These are phyloP conservation scores for Mrakia frigida DNA, from an alignment of 768 basidiomycete species.

Conservation along the genomic window DNA sequence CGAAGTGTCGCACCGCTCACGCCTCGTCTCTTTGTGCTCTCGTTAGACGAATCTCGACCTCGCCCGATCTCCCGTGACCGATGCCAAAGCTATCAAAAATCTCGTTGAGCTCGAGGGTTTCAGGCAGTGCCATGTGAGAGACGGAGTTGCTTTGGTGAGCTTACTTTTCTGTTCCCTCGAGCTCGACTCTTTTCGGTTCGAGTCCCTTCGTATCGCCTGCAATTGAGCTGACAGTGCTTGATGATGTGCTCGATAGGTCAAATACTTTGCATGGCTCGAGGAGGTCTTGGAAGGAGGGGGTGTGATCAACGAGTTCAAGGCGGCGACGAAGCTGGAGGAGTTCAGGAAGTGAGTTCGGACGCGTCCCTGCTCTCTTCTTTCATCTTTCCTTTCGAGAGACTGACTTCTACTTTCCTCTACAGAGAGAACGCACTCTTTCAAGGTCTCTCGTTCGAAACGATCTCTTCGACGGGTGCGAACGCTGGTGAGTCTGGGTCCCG, in stretches of 20 bases:
- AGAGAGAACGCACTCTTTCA: slow-evolving; percentile 75
- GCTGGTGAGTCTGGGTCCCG: neutral
- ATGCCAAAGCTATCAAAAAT: slow-evolving; percentile 84
- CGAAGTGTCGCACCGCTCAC: too few relatives aligned
- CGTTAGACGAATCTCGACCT: slow-evolving; percentile 34
- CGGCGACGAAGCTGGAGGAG: slow-evolving; percentile 68
- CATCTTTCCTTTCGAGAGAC: neutral
- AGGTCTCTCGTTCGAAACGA: slow-evolving; percentile 85
- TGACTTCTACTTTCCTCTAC: neutral
- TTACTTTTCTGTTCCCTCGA: neutral
- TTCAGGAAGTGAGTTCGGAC: slow-evolving; percentile 74
- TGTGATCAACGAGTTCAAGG: slow-evolving; percentile 69
- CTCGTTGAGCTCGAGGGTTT: slow-evolving; percentile 76
- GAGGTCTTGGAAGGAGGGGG: slow-evolving; percentile 63
- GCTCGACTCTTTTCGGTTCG: too few relatives aligned
- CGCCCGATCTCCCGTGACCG: slow-evolving; percentile 66
- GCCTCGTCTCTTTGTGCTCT: too few relatives aligned
- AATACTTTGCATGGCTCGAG: slow-evolving; percentile 94
- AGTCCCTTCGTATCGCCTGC: too few relatives aligned
- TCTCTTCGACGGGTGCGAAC: slow-evolving; percentile 66
- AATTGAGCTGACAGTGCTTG: neutral
- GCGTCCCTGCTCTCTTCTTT: too few relatives aligned
- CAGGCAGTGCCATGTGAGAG: slow-evolving; percentile 77
- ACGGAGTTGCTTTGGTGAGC: slow-evolving; percentile 68
- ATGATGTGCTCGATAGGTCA: slow-evolving; percentile 42